Base-by-base conservation (phyloP, 225 moss, liverwort and hornwort species). In the Climacium dendroides region DNA sequence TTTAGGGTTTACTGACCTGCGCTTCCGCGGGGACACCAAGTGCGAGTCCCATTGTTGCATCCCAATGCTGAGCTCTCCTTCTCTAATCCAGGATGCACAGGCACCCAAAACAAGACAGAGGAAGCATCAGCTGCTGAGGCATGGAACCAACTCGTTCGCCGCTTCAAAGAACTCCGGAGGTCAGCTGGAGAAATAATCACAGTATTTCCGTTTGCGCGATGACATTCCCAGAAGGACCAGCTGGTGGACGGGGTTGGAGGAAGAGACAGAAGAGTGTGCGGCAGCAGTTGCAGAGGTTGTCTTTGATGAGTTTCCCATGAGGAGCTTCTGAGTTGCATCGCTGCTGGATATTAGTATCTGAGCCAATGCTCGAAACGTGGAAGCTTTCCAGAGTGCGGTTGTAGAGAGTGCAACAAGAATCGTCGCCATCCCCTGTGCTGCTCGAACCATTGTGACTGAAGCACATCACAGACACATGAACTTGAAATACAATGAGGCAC, bases 321-420 rank as follows among this genome's bases (percentile, higher is more conserved):
- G 87, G 30, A 64, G 88, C 20, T 81, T 89, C 75, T 77, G 54
- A 85, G 87, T 85, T 67, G 91, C 85, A 62, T 91, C 90, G 59
- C 76, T 79, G 52, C 74, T 86, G 53, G 89, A 84, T 61, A n/a
- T 76, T 66, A 85, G 82, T 28, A 89, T 83, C 76, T 92, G 93
- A 83, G 94, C 87, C 87, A 85, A 60, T 58, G 92, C 83, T 74
- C 89, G 92, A 64, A 87, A 60, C 57, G 88, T 89, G 25, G 92
- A 74, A 45, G 95, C 92, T 92, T 95, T 94, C 91, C 92, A 95
- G 74, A 95, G 90, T 53, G 95, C 94, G 85, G 92, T 94, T 67
- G 91, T 85, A 78, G 93, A 91, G 89, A 95, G 90, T 10, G 91
- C 73, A 85, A 92, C 91, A 69, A 93, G 76, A 32, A 92, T 78